Evolutionary conservation across 805 yeast genomes (phyloP), one percentile per base, ranked within the genome.

Genomic region (Cyberlindnera samutprakarnensis): DNA sequence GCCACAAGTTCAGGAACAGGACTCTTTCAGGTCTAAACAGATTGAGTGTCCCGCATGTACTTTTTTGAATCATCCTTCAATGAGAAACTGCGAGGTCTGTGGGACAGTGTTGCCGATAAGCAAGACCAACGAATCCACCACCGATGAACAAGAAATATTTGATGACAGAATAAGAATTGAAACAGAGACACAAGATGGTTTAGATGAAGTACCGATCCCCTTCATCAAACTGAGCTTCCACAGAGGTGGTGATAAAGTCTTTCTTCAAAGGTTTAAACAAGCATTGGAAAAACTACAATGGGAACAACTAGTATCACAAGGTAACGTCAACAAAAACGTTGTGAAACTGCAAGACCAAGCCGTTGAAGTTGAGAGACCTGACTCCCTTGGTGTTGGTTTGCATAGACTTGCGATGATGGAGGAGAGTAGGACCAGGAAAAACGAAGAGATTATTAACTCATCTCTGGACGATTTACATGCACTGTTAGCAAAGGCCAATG

Each of bases 21-120:
- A 7, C 14, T 12, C 15, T n/a, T 18, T 7, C 12, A 14, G 17
- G 13, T 7, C 17, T 10, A 11, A 15, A 12, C 19, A 33, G 27
- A 54, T 55, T 23, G 38, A 41, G 11, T 75, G 83, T 37, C 65
- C 74, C 4, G 52, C 62, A 10, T 84, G 94, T 44, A 84, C 97
- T 0, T 90, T 87, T 47, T 59, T 74, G 10, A 92, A 90, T 52
- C 95, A 88, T 53, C 82, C 87, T 0, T 73, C 83, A 3, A 62
- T 90, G 64, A 56, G 65, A 23, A 66, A 64, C 40, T 90, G 98
- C 56, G 98, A 90, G 54, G 69, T 92, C 50, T 90, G 97, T 59
- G 96, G 95, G 0, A 63, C 78, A 0, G 62, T 62, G 14, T 51
- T 78, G 17, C 56, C 59, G 4, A 35, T 45, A 32, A 31, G 56